Percentiles rank a stretch among this genome's conserved stretches.
phyloP scores from a whole-genome alignment of 2,329 filamentous ascomycete species.

The Tolypocladium sp. region DNA sequence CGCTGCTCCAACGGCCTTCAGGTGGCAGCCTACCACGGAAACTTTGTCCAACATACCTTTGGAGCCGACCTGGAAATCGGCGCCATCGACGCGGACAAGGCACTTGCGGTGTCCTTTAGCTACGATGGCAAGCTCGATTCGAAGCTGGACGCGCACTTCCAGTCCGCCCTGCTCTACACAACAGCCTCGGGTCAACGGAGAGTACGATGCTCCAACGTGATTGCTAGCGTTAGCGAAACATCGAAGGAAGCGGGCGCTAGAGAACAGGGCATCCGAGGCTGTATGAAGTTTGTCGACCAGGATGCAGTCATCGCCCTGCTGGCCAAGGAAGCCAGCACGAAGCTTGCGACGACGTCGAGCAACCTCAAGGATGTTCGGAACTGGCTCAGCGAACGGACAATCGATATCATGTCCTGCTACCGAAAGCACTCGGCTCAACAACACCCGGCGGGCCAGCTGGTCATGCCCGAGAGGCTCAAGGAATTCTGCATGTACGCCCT shows the following conservation, averaged over 20 bases:
- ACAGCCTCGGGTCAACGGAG: slow-evolving; percentile 81
- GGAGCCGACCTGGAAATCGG: slow-evolving; percentile 93
- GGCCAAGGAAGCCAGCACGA: slow-evolving; percentile 88
- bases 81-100: slow-evolving; percentile 86
- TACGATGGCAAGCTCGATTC: slow-evolving; percentile 97
- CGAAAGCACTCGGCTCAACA: slow-evolving; percentile 82
- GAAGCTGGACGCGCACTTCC: slow-evolving; percentile 95
- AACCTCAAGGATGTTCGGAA: slow-evolving; percentile 78
- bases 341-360: slow-evolving; percentile 60
- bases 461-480: slow-evolving; percentile 91
- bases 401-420: slow-evolving; percentile 86
- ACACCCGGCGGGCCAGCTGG: slow-evolving; percentile 84
- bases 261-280: slow-evolving; percentile 58
- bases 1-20: slow-evolving; percentile 95
- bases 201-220: slow-evolving; percentile 86
- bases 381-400: slow-evolving; percentile 78
- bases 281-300: slow-evolving; percentile 90
- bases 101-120: slow-evolving; percentile 80
- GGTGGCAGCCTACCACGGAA: slow-evolving; percentile 87
- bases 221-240: slow-evolving; percentile 78
- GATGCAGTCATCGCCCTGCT: slow-evolving; percentile 84
- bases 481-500: slow-evolving; percentile 97
- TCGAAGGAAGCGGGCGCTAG: slow-evolving; percentile 28
- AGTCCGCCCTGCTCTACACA: slow-evolving; percentile 89
- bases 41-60: slow-evolving; percentile 92